These are phyloP conservation scores for Yamadazyma jaroonii DNA, from an alignment of 1,139 yeast species.

Conservation along the genomic window DNA sequence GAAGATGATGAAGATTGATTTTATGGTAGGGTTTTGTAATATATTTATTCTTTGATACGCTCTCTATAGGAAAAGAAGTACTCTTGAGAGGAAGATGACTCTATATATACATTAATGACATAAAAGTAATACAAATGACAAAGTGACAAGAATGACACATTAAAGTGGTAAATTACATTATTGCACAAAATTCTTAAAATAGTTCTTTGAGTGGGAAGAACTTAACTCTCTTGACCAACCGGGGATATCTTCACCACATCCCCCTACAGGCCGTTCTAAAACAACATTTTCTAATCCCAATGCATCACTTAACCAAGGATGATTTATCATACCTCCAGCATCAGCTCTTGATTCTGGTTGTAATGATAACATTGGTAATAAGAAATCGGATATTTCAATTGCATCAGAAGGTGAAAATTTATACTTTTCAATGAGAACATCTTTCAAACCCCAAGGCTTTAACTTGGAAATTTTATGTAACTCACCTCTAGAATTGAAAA, in stretches of 20 bases:
- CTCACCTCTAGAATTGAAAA: conserved; percentile 49
- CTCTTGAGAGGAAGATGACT: not conserved
- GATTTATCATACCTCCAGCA: conserved; percentile 78
- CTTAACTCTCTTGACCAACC: conserved; percentile 59
- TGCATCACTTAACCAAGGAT: conserved; percentile 73
- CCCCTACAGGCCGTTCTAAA: conserved; percentile 57
- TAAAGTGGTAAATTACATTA: not conserved
- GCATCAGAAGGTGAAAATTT: conserved; percentile 57
- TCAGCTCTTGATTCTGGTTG: conserved; percentile 73
- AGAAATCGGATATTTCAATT: conserved; percentile 55
- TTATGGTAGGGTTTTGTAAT: not conserved
- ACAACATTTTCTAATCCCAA: conserved; percentile 56
- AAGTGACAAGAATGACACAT: conserved; percentile 1
- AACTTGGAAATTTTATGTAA: conserved; percentile 55
- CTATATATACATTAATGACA: not conserved
- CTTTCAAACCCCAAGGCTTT: conserved; percentile 50
- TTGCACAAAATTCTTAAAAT: conserved; percentile 5
- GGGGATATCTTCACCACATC: conserved; percentile 68
- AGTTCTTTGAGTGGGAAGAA: conserved; percentile 3
- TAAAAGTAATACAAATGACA: not conserved
- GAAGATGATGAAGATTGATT: conserved; percentile 4
- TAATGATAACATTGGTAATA: conserved; percentile 68
- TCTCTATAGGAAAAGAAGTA: no score
- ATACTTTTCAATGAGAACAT: conserved; percentile 55
- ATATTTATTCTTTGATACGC: no score